Percentiles rank a stretch among this genome's conserved stretches.
Evolutionary conservation across 2,329 filamentous ascomycete genomes (phyloP).

Genomic region (Colletotrichum godetiae): DNA sequence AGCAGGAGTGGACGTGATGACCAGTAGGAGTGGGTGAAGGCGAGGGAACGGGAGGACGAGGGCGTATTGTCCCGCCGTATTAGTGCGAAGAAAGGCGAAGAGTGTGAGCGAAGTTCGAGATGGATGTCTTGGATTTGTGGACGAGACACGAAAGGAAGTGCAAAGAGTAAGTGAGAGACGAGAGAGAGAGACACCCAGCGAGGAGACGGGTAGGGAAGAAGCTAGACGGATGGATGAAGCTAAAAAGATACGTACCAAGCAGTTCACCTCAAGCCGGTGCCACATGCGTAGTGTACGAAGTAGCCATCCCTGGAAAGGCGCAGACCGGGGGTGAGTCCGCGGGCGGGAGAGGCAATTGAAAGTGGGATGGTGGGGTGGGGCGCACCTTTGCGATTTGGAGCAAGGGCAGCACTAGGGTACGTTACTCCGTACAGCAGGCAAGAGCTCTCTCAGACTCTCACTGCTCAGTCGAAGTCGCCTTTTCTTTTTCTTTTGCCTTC

Average conservation of each 20-base stretch:
- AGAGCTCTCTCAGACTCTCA: not conserved
- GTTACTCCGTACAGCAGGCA: not conserved
- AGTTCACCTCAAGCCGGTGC: slow-evolving; percentile 5
- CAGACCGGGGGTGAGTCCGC: slow-evolving; percentile 13
- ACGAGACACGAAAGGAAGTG: no score
- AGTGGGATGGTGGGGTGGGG: slow-evolving; percentile 18
- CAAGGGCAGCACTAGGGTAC: not conserved
- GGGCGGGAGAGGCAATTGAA: slow-evolving; percentile 30
- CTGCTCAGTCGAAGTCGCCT: not conserved
- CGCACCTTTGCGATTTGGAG: not conserved
- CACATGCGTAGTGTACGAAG: slow-evolving; percentile 9
- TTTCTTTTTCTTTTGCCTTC: not conserved
- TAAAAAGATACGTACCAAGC: not conserved
- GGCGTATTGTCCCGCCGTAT: not conserved
- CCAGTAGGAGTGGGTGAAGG: slow-evolving; percentile 10
- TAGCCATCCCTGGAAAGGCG: slow-evolving; percentile 20
- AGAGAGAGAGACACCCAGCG: not conserved
- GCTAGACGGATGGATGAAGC: slow-evolving; percentile 3
- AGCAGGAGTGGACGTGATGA: slow-evolving; percentile 5
- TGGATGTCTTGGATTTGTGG: no score
- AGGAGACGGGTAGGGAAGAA: not conserved
- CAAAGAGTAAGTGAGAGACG: not conserved
- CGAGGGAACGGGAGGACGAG: not conserved
- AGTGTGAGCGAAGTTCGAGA: no score
- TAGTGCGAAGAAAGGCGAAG: not conserved